phyloP scores from a whole-genome alignment of 2,329 filamentous ascomycete genomes.

The Aspergillus uvarum region DNA sequence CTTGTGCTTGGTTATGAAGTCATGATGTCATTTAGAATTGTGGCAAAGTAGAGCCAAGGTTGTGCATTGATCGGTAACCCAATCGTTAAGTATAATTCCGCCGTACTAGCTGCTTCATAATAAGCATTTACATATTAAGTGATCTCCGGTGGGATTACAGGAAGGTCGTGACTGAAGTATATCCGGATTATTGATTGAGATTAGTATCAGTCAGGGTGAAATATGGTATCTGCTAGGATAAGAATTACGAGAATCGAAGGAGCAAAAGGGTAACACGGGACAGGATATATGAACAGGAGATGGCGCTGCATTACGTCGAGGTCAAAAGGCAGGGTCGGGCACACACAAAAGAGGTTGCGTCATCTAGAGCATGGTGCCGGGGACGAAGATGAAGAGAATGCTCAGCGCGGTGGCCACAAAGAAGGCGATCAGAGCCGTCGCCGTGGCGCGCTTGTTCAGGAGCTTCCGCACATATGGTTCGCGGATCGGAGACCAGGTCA shows the following conservation, averaged over 20 bases:
- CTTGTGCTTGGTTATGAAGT: no score
- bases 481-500: slow-evolving; percentile 82
- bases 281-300: background rate
- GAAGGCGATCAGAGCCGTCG: slow-evolving; percentile 73
- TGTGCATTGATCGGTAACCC: no score
- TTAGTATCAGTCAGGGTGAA: background rate
- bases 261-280: background rate
- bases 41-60: no score
- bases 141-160: no score
- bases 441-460: slow-evolving; percentile 76
- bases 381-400: slow-evolving; percentile 90
- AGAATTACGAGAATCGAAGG: background rate
- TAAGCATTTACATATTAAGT: no score
- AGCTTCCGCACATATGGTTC: slow-evolving; percentile 90
- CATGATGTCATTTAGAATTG: no score
- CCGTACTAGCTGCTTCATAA: no score
- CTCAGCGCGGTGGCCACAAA: slow-evolving; percentile 79
- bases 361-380: slow-evolving; percentile 60
- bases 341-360: background rate
- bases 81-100: no score
- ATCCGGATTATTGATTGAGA: background rate
- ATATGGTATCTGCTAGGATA: background rate
- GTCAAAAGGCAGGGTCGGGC: background rate
- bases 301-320: background rate
- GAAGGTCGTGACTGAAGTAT: background rate